phyloP scores from a whole-genome alignment of 2,329 filamentous ascomycete species.

The Balansia obtecta region DNA sequence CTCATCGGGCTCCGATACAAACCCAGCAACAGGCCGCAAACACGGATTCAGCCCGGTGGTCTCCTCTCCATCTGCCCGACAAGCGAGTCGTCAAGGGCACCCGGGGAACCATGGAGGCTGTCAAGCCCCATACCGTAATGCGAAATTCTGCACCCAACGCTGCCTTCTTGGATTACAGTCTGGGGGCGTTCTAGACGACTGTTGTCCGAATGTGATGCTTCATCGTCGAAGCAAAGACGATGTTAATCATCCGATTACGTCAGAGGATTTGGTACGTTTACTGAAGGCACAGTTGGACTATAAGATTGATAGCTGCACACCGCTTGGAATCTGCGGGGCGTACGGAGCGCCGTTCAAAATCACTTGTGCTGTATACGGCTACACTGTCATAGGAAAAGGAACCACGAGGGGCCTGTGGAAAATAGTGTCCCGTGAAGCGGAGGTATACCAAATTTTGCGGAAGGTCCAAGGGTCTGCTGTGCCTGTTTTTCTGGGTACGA shows the following conservation, averaged over 20 bases:
- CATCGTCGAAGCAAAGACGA: not conserved
- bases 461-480: constrained; percentile 2
- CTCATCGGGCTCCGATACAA: not conserved
- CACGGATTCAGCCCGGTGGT: not conserved
- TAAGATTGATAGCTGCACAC: constrained; percentile 3
- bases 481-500: constrained; percentile 5
- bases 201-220: constrained; percentile 2
- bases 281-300: constrained; percentile 2
- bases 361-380: constrained; percentile 1
- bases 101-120: too few relatives aligned
- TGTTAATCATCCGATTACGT: not conserved
- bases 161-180: not conserved
- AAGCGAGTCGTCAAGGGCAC: not conserved
- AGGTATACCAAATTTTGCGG: not conserved
- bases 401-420: not conserved
- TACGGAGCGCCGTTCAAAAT: constrained; percentile 5
- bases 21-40: not conserved
- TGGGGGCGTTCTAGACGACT: not conserved
- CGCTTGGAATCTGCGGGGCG: constrained; percentile 1
- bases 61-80: not conserved
- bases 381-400: constrained; percentile 5
- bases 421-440: constrained; percentile 1
- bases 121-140: not conserved
- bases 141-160: not conserved
- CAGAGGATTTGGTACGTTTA: not conserved